Percentiles rank a stretch among this genome's conserved stretches.
phyloP scores from a whole-genome alignment of 1,284 basidiomycete species.

The Sporisorium reilianum region DNA sequence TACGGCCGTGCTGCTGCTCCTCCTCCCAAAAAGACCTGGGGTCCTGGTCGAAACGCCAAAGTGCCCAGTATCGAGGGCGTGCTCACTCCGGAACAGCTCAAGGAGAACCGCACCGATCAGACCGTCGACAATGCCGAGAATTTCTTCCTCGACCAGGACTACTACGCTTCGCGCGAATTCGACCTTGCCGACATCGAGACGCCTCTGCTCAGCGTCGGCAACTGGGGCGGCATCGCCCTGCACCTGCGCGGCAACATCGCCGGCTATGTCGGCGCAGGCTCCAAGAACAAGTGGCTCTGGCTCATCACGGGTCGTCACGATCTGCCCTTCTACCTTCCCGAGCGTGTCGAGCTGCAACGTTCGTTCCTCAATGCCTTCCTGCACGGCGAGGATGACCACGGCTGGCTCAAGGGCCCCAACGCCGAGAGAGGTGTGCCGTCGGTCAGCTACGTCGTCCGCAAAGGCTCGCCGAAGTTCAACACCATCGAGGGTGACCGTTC shows the following conservation, averaged over 20 bases:
- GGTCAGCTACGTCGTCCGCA: conserved; percentile 63
- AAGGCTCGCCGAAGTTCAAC: conserved; percentile 68
- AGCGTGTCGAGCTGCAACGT: conserved; percentile 64
- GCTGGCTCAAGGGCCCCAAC: conserved; percentile 66
- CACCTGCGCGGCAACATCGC: conserved; percentile 69
- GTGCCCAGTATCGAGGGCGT: conserved; percentile 62
- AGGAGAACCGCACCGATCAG: conserved; percentile 55
- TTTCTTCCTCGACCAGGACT: conserved; percentile 62
- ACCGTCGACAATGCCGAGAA: conserved; percentile 66
- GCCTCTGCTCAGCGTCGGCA: conserved; percentile 67
- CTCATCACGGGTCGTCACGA: conserved; percentile 69
- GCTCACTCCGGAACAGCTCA: conserved; percentile 60
- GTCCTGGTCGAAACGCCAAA: conserved; percentile 31
- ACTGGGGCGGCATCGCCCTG: conserved; percentile 66
- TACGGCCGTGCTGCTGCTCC: conserved; percentile 54
- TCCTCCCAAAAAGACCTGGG: conserved; percentile 17
- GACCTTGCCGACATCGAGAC: conserved; percentile 65
- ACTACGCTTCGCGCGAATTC: conserved; percentile 62
- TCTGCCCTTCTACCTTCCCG: conserved; percentile 67
- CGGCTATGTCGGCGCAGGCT: conserved; percentile 65
- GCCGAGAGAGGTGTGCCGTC: conserved; percentile 53
- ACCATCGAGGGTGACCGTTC: conserved; percentile 64
- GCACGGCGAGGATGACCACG: conserved; percentile 54
- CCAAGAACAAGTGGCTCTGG: conserved; percentile 68
- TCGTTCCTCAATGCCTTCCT: conserved; percentile 68